Evolutionary conservation across 768 basidiomycete species (phyloP), one percentile per base, ranked within the genome.

Genomic region (Termitomyces bulborhizus): DNA sequence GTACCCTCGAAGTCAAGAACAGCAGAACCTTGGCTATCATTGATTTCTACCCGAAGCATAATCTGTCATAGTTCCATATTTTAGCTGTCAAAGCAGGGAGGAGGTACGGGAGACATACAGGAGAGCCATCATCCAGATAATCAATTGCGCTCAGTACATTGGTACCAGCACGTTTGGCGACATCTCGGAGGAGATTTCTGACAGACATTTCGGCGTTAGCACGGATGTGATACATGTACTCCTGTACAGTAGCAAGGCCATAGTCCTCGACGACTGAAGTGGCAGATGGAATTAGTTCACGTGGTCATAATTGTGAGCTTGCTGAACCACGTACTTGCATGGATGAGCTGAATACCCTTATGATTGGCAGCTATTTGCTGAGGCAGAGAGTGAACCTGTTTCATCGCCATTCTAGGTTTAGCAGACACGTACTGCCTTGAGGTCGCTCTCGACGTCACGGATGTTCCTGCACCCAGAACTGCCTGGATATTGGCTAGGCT

Each of bases 341-440:
- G 87, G 57, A 96, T 85, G 3, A 94, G 77, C 60, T 90, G 86
- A 34, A 91, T 84, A 12, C 93, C 95, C 71, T 95, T 94, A 69
- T 93, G 82, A 66, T 97, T 97, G 6, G 93, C 92, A 1, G 93
- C 91, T 58, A 95, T 86, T 91, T 95, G 93, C 90, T 93, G 43
- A 51, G 44, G 51, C 36, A 15, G 58, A 47, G 39, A 32, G 54
- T 56, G 41, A 47, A 39, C 26, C 39, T 44, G 63, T 45, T 45
- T 54, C 13, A 46, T 21, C 40, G 36, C 46, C 46, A 21, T 18
- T 24, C 42, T 27, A 6, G 27, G 7, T 31, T 51, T 26, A 51
- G 48, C 34, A 26, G 27, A 71, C 26, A 50, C 86, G 57, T 59
- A 92, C 90, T 52, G 93, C 93, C 69, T 93, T 92, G 48, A 96